Evolutionary conservation across 2,329 filamentous ascomycete species (phyloP).

Genomic region (Penicillium sp.): DNA sequence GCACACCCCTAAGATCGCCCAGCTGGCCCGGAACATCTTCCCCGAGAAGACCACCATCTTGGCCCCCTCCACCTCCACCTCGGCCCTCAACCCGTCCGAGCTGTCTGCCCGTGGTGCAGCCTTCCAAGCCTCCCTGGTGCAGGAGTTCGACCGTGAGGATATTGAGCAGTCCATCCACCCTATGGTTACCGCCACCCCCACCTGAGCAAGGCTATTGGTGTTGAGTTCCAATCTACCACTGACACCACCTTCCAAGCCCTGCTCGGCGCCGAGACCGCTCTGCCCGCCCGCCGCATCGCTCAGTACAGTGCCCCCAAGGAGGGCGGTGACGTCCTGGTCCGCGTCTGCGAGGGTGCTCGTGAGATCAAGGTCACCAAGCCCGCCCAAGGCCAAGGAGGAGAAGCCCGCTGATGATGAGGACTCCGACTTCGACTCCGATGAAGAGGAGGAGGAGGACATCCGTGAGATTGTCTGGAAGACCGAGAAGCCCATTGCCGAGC

Average conservation of each 20-base stretch:
- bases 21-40: constrained; percentile 74
- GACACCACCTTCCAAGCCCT: constrained; percentile 73
- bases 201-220: constrained; percentile 79
- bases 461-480: constrained; percentile 91
- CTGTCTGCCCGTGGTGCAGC: constrained; percentile 83
- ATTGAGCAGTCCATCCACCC: constrained; percentile 96
- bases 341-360: constrained; percentile 78
- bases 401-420: constrained; percentile 57
- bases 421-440: constrained; percentile 58
- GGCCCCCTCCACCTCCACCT: constrained; percentile 71
- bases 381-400: constrained; percentile 63
- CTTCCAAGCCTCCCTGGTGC: constrained; percentile 88
- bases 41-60: constrained; percentile 70
- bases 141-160: constrained; percentile 88
- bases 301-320: constrained; percentile 70
- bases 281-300: constrained; percentile 78
- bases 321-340: constrained; percentile 82
- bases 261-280: constrained; percentile 78
- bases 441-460: constrained; percentile 72
- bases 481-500: constrained; percentile 75
- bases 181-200: constrained; percentile 89
- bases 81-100: constrained; percentile 89
- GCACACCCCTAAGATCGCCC: constrained; percentile 88
- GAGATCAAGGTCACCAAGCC: constrained; percentile 93
- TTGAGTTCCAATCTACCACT: constrained; percentile 60